A percentile compares a stretch with the other conserved stretches of the same genome.
These are phyloP conservation scores for Carallia pectinifolia DNA, from an alignment of 345 rosid genomes.

Conservation along the genomic window DNA sequence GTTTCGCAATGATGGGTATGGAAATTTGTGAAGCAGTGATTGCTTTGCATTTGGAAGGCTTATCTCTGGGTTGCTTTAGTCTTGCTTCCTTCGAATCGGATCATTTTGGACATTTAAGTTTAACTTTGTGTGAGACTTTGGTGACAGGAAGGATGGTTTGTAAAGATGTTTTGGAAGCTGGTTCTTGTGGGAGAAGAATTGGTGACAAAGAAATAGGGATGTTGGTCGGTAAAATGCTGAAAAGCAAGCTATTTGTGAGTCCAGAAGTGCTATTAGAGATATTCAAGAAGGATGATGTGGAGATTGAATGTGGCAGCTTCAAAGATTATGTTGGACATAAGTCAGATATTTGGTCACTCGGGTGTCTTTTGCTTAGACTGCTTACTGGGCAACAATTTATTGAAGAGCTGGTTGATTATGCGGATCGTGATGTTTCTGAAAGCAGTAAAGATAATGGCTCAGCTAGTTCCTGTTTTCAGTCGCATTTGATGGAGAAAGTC, in stretches of 20 bases:
- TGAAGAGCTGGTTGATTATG: slow-evolving; percentile 36
- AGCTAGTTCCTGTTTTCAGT: slow-evolving; percentile 31
- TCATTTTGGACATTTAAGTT: slow-evolving; percentile 50
- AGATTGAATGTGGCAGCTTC: slow-evolving; percentile 23
- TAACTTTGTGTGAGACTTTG: slow-evolving; percentile 55
- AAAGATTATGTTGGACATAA: slow-evolving; percentile 30
- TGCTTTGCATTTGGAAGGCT: slow-evolving; percentile 52
- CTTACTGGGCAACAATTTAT: slow-evolving; percentile 49
- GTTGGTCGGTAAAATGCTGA: slow-evolving; percentile 33
- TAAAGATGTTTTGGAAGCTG: slow-evolving; percentile 22
- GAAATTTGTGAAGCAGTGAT: slow-evolving; percentile 72
- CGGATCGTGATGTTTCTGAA: slow-evolving; percentile 24
- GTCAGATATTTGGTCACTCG: slow-evolving; percentile 78
- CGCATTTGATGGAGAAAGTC: slow-evolving; percentile 42
- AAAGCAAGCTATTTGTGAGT: slow-evolving; percentile 48
- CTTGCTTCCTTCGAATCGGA: slow-evolving; percentile 56
- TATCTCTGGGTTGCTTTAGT: slow-evolving; percentile 54
- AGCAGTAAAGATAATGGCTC: slow-evolving; percentile 27
- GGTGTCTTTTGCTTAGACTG: slow-evolving; percentile 55
- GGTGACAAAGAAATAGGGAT: slow-evolving; percentile 28
- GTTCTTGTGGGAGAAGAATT: slow-evolving; percentile 29
- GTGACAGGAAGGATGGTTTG: slow-evolving; percentile 39
- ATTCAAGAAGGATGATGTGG: slow-evolving; percentile 35
- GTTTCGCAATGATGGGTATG: slow-evolving; percentile 58
- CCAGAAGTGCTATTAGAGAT: slow-evolving; percentile 61